phyloP scores from a whole-genome alignment of 331 rosid genomes.

The Cydonia oblonga region DNA sequence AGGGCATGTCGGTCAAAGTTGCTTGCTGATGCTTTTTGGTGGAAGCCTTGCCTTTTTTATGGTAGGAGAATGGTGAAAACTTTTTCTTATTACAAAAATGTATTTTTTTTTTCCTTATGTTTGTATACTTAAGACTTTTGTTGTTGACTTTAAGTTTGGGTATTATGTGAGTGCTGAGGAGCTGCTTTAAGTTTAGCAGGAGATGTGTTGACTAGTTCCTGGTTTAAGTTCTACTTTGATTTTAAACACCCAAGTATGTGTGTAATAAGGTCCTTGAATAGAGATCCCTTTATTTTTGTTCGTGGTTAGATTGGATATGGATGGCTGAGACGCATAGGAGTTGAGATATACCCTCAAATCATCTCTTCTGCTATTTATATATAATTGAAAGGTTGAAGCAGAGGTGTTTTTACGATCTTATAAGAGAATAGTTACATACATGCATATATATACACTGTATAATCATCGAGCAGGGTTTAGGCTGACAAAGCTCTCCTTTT shows the following conservation, averaged over 20 bases:
- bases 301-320: neutral
- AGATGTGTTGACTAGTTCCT: neutral
- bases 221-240: neutral
- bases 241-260: neutral
- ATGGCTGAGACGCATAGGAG: neutral
- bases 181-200: neutral
- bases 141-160: neutral
- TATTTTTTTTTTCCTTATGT: neutral
- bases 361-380: neutral
- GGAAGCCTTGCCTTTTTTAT: slow-evolving; percentile 90
- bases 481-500: slow-evolving; percentile 12
- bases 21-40: slow-evolving; percentile 81
- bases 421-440: neutral
- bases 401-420: neutral
- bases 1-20: slow-evolving; percentile 67
- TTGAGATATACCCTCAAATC: neutral
- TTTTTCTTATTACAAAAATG: neutral
- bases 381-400: neutral
- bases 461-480: neutral
- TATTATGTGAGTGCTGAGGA: neutral
- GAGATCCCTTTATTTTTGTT: neutral
- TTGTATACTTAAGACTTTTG: neutral
- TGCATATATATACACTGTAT: neutral
- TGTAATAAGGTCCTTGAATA: neutral
- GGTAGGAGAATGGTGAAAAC: slow-evolving; percentile 33